A percentile compares a stretch with the other conserved stretches of the same genome.
These are phyloP conservation scores for Artemisia argyi DNA, from an alignment of 129 eudicot species.

Conservation along the genomic window DNA sequence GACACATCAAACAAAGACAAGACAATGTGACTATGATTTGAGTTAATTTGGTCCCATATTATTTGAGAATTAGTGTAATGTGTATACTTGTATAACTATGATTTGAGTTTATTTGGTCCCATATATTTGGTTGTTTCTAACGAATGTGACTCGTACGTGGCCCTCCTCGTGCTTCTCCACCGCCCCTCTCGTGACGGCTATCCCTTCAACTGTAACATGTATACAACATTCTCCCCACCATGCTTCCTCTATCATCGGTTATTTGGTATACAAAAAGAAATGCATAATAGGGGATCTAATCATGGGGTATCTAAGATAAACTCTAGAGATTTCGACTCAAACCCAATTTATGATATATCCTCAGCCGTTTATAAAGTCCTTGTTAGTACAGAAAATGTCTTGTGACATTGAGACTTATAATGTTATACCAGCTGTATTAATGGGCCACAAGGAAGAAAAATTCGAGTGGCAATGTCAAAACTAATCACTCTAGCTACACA, in stretches of 20 bases:
- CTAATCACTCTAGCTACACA: too few relatives aligned
- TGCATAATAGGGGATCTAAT: background rate
- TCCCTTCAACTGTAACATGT: slow-evolving; percentile 2
- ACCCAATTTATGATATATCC: too few relatives aligned
- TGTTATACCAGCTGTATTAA: slow-evolving; percentile 22
- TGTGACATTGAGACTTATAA: slow-evolving; percentile 10
- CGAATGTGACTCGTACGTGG: slow-evolving; percentile 29
- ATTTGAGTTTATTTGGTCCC: slow-evolving; percentile 31
- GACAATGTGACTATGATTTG: slow-evolving; percentile 18
- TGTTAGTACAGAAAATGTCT: background rate
- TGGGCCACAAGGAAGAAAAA: slow-evolving; percentile 25
- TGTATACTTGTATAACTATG: slow-evolving; percentile 18
- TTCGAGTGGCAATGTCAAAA: background rate
- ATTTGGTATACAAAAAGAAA: slow-evolving; percentile 9
- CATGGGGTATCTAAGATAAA: slow-evolving; percentile 8
- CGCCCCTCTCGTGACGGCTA: slow-evolving; percentile 25
- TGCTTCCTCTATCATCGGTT: background rate
- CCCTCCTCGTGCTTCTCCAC: slow-evolving; percentile 20
- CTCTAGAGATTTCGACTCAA: slow-evolving; percentile 3
- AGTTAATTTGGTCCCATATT: slow-evolving; percentile 27
- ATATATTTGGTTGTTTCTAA: slow-evolving; percentile 24
- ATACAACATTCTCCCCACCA: slow-evolving; percentile 15
- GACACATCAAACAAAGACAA: slow-evolving; percentile 12
- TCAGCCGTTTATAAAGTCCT: too few relatives aligned
- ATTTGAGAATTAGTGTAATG: slow-evolving; percentile 9